These are phyloP conservation scores for Ceratocystis papillata DNA, from an alignment of 2,329 filamentous ascomycete species.

Conservation along the genomic window DNA sequence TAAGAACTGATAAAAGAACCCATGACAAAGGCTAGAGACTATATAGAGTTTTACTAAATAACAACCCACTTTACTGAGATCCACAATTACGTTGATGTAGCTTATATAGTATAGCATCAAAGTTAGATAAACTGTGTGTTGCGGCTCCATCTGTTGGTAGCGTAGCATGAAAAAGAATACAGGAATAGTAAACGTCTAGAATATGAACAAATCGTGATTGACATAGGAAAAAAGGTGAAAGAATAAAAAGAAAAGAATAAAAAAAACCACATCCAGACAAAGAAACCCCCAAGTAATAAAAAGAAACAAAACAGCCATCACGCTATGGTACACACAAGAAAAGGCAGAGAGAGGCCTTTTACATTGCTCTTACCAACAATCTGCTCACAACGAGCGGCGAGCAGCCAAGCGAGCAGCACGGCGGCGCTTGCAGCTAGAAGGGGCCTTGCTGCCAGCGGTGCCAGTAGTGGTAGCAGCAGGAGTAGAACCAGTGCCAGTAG, in stretches of 20 bases:
- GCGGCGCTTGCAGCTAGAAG: conserved; percentile 19
- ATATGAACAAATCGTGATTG: conserved; percentile 15
- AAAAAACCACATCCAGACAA: neutral
- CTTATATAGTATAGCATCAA: neutral
- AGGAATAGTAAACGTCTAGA: conserved; percentile 1
- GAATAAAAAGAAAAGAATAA: conserved; percentile 15
- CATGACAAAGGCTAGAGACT: too few relatives aligned
- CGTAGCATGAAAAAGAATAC: neutral
- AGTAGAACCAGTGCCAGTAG: neutral
- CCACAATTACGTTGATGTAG: neutral
- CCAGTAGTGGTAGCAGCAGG: neutral
- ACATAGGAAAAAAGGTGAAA: conserved; percentile 24
- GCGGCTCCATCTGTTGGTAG: neutral
- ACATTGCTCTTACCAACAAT: neutral
- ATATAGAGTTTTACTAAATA: neutral
- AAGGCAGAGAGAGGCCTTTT: neutral
- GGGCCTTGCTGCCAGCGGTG: neutral
- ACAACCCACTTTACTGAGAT: neutral
- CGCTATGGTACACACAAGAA: neutral
- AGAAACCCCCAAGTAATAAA: neutral
- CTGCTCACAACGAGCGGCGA: conserved; percentile 3
- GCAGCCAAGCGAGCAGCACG: conserved; percentile 12
- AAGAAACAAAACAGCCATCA: neutral
- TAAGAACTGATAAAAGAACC: neutral
- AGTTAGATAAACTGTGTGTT: neutral